These are phyloP conservation scores for Ceratobasidium sp. DNA, from an alignment of 1,284 basidiomycete genomes.

Conservation along the genomic window DNA sequence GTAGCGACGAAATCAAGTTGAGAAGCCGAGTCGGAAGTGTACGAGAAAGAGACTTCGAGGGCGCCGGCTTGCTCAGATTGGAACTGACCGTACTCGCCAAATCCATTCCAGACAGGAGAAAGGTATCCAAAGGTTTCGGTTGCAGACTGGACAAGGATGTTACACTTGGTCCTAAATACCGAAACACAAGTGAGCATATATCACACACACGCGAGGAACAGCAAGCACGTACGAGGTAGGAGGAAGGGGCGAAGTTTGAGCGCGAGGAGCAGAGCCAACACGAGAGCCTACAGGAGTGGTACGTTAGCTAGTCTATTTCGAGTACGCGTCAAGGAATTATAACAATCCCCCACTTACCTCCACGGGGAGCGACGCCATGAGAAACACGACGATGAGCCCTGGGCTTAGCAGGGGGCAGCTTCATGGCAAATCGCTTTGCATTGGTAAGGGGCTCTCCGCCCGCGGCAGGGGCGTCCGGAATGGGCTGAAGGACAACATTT, in stretches of 20 bases:
- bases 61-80: neutral
- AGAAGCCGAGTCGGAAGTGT: neutral
- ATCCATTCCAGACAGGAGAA: neutral
- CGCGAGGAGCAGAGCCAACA: conserved; percentile 12
- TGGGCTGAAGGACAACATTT: neutral
- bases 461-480: neutral
- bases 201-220: no score
- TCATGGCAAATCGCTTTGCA: conserved; percentile 34
- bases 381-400: conserved; percentile 10
- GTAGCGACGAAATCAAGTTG: neutral
- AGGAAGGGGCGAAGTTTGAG: conserved; percentile 9
- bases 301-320: neutral
- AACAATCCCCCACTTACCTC: neutral
- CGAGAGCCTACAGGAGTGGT: neutral
- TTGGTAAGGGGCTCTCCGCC: conserved; percentile 5
- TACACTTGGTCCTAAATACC: conserved; percentile 24
- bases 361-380: conserved; percentile 1
- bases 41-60: conserved; percentile 6
- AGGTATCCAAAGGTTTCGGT: conserved; percentile 7
- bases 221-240: conserved; percentile 22
- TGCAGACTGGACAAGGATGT: conserved; percentile 13
- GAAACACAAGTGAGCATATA: neutral
- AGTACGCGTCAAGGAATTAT: neutral
- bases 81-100: conserved; percentile 31
- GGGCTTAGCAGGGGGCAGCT: conserved; percentile 26